Conservation (phyloP, 176 grass and related monocot genomes). For the Cymbopogon citratus region DNA sequence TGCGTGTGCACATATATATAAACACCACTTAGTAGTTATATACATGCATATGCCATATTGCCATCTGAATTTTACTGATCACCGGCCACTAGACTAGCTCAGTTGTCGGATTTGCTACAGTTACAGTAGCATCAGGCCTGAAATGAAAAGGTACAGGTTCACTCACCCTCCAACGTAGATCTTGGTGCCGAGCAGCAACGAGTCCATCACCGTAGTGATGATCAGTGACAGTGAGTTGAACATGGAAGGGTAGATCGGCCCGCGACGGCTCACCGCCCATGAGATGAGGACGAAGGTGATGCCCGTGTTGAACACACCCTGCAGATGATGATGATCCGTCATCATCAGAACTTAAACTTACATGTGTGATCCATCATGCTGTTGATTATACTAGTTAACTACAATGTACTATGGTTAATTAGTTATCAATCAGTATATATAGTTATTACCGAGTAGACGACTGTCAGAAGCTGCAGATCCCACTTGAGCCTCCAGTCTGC, state of each 20-base stretch:
- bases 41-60: too few species aligned
- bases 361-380: not conserved
- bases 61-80: too few species aligned
- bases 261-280: conserved; percentile 22
- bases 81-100: not conserved
- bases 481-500: conserved; percentile 32
- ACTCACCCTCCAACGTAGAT: conserved; percentile 31
- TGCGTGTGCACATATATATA: not conserved
- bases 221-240: conserved; percentile 43
- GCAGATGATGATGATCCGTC: not conserved
- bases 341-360: too few species aligned
- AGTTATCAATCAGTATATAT: not conserved
- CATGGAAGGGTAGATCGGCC: conserved; percentile 43
- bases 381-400: not conserved
- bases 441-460: conserved; percentile 38
- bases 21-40: not conserved
- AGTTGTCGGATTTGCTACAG: not conserved
- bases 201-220: conserved; percentile 13
- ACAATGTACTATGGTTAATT: too few species aligned
- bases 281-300: conserved; percentile 30
- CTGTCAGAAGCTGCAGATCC: conserved; percentile 30
- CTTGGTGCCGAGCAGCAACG: conserved; percentile 1
- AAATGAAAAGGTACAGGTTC: not conserved
- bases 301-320: conserved; percentile 39
- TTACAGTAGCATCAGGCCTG: not conserved